Percentiles rank a stretch among this genome's conserved stretches.
These are phyloP conservation scores for Apiospora malaysiana DNA, from an alignment of 2,329 filamentous ascomycete genomes.

Conservation along the genomic window DNA sequence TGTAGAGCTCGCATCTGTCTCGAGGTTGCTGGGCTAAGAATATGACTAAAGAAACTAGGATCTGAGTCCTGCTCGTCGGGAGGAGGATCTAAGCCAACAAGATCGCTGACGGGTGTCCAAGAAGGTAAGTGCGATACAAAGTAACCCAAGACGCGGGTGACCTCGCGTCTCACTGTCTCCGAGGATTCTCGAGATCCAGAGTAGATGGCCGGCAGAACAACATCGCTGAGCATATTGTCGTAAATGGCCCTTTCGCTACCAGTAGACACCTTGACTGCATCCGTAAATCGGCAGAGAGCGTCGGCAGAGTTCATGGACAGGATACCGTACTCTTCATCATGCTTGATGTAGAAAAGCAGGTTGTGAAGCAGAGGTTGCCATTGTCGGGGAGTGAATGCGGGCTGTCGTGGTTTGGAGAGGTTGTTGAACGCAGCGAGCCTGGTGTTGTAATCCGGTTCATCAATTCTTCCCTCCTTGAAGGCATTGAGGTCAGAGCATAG, in stretches of 20 bases:
- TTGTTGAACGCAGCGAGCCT: slow-evolving; percentile 77
- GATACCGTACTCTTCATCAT: slow-evolving; percentile 88
- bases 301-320: slow-evolving; percentile 81
- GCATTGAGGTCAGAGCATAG: slow-evolving; percentile 85
- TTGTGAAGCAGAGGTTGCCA: slow-evolving; percentile 92
- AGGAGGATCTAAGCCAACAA: slow-evolving; percentile 69
- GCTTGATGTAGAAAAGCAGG: slow-evolving; percentile 82
- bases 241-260: slow-evolving; percentile 54
- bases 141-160: slow-evolving; percentile 78
- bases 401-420: slow-evolving; percentile 69
- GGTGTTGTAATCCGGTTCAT: slow-evolving; percentile 87
- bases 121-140: slow-evolving; percentile 73
- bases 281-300: slow-evolving; percentile 78
- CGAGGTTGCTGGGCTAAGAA: slow-evolving; percentile 87
- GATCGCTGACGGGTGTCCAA: slow-evolving; percentile 75
- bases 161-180: slow-evolving; percentile 84
- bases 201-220: slow-evolving; percentile 78
- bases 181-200: slow-evolving; percentile 78
- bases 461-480: slow-evolving; percentile 72
- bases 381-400: slow-evolving; percentile 69
- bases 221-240: slow-evolving; percentile 62
- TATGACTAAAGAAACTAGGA: slow-evolving; percentile 87
- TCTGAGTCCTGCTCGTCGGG: slow-evolving; percentile 68
- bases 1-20: slow-evolving; percentile 84
- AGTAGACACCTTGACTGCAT: slow-evolving; percentile 58